Percentiles rank a stretch among this genome's conserved stretches.
Evolutionary conservation across 768 basidiomycete genomes (phyloP).

Genomic region (Termitomyces sp.): DNA sequence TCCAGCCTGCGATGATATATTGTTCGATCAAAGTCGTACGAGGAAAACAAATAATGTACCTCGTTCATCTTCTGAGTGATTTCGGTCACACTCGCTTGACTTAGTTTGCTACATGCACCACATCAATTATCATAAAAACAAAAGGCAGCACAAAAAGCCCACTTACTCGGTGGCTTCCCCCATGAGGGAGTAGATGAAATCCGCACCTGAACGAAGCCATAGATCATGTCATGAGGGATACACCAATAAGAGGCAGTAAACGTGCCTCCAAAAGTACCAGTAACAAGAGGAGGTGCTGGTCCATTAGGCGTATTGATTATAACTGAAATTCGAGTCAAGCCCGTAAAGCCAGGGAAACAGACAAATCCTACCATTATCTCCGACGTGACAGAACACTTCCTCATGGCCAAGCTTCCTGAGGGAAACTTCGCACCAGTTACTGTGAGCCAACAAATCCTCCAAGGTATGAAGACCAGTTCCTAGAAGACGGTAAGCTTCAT

Average conservation of each 20-base stretch:
- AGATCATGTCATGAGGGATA: background rate
- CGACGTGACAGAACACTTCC: slow-evolving; percentile 78
- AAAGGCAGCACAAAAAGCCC: background rate
- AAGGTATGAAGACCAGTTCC: slow-evolving; percentile 65
- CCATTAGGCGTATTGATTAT: slow-evolving; percentile 50
- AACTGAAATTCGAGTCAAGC: slow-evolving; percentile 19
- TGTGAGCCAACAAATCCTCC: slow-evolving; percentile 75
- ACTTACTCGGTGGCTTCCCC: slow-evolving; percentile 62
- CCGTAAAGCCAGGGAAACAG: background rate
- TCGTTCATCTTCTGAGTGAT: slow-evolving; percentile 46
- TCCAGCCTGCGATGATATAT: slow-evolving; percentile 21
- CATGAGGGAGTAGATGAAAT: slow-evolving; percentile 62
- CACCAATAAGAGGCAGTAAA: background rate
- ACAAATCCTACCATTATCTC: slow-evolving; percentile 41
- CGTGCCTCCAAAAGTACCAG: slow-evolving; percentile 60
- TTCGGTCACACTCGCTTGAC: slow-evolving; percentile 58
- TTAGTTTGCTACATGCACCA: slow-evolving; percentile 38
- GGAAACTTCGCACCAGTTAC: slow-evolving; percentile 75
- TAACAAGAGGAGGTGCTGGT: slow-evolving; percentile 56
- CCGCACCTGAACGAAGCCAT: slow-evolving; percentile 31
- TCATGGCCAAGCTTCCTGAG: slow-evolving; percentile 64
- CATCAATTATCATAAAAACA: background rate
- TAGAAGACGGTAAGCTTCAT: slow-evolving; percentile 66
- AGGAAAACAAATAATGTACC: slow-evolving; percentile 14
- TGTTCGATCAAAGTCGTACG: background rate